Evolutionary conservation across 257 asterid species (phyloP), one percentile per base, ranked within the genome.

Genomic region (Osmanthus fragrans): DNA sequence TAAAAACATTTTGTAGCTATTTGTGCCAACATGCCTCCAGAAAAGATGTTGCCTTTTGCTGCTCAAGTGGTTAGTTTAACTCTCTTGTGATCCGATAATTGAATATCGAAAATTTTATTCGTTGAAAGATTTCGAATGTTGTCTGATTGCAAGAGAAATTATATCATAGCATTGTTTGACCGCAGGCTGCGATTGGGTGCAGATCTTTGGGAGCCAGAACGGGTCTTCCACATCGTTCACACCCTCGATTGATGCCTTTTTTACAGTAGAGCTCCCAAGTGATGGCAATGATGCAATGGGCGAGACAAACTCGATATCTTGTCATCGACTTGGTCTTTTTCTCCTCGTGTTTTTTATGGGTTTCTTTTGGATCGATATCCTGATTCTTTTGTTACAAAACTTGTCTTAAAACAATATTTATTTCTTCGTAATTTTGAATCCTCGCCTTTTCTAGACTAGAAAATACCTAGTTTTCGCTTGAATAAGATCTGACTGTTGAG

Each of bases 181-280:
- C 80, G 76, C 89, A 95, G 97, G 99, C 97, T 16, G 99, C 93
- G 67, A 84, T 90, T 45, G 86, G 91, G 60, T 95, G 99, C 82
- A 86, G 97, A 85, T 89, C 92, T 33, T 77, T 95, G 85, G 98
- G 99, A 75, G 99, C 99, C 42, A 83, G 98, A 83, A 85, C 94
- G 3, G 96, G 98, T 27, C 92, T 95, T 81, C 98, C 99, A 13
- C 74, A 13, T n/a, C 82, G 74, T 13, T 76, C 91, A 2, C 93
- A 95, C 83, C 89, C 88, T 84, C 97, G 97, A 4, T 77, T 95
- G 85, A 47, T 82, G 77, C 66, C 87, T 89, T 95, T 93, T 92
- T 90, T 95, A 88, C 49, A 72, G 19, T 84, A 82, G 80, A 76
- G 87, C 37, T 64, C 84, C 92, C 97, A 83, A 81, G 92, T 78